Percentiles rank a stretch among this genome's conserved stretches.
Conservation (phyloP, 331 rosid genomes). For the Quercus phellos region DNA sequence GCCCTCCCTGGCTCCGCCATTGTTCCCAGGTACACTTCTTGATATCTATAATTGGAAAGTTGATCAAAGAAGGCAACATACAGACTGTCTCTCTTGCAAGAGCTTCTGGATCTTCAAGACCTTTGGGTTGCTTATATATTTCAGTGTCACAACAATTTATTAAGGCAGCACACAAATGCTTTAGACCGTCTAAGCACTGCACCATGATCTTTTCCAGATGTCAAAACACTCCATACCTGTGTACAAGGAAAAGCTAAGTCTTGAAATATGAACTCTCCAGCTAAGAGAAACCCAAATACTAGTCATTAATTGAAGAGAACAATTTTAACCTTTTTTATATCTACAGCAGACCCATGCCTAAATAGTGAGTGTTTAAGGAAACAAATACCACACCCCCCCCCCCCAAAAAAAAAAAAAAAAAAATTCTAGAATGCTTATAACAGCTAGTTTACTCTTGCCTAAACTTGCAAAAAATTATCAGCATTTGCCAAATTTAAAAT, state of each 20-base stretch:
- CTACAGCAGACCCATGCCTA: neutral
- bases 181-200: slow-evolving; percentile 52
- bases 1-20: neutral
- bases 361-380: neutral
- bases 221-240: slow-evolving; percentile 53
- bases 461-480: neutral
- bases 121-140: slow-evolving; percentile 33
- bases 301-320: neutral
- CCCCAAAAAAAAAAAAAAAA: neutral
- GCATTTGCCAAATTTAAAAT: neutral
- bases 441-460: neutral
- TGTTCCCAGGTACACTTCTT: slow-evolving; percentile 13
- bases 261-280: neutral
- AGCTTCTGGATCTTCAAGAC: slow-evolving; percentile 48
- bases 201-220: slow-evolving; percentile 43
- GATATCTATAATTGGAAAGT: slow-evolving; percentile 21
- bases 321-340: neutral
- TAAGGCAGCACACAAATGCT: slow-evolving; percentile 38
- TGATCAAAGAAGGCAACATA: slow-evolving; percentile 29
- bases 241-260: slow-evolving; percentile 3
- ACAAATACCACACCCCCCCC: neutral
- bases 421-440: neutral
- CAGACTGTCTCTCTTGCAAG: slow-evolving; percentile 59
- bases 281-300: neutral
- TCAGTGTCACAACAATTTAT: slow-evolving; percentile 33